Percentiles rank a stretch among this genome's conserved stretches.
Evolutionary conservation across 1,139 yeast species (phyloP).

Genomic region (Hemisphaericaspora xylanilytica): DNA sequence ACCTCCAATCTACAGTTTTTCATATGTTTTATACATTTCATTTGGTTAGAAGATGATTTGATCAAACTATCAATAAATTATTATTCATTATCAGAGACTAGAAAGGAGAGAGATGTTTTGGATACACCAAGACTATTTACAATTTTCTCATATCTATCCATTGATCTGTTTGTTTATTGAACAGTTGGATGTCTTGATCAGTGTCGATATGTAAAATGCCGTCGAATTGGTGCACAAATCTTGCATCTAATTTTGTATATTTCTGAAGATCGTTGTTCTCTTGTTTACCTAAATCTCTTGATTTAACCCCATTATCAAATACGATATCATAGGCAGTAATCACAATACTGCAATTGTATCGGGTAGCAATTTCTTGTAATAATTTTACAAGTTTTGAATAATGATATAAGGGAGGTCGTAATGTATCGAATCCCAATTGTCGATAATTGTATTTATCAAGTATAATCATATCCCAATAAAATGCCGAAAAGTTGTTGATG

Average conservation of each 20-base stretch:
- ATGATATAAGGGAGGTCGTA: constrained; percentile 12
- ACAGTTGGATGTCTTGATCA: not conserved
- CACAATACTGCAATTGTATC: constrained; percentile 30
- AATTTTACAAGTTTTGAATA: constrained; percentile 16
- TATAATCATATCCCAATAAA: constrained; percentile 32
- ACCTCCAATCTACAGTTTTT: too few relatives aligned
- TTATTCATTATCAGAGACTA: constrained; percentile 2
- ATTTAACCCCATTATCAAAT: constrained; percentile 29
- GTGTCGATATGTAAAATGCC: constrained; percentile 16
- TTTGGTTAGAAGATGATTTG: constrained; percentile 1
- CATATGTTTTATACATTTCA: not conserved
- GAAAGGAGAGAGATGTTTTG: not conserved
- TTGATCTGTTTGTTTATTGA: constrained; percentile 5
- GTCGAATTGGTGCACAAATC: constrained; percentile 17
- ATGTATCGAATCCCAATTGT: constrained; percentile 15
- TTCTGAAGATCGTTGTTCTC: constrained; percentile 10
- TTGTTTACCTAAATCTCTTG: not conserved
- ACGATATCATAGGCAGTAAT: constrained; percentile 33
- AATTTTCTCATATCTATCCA: constrained; percentile 3
- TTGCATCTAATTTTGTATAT: constrained; percentile 16
- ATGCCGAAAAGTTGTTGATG: constrained; percentile 23
- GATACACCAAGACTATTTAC: not conserved
- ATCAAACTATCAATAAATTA: not conserved
- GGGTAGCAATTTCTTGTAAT: constrained; percentile 15
- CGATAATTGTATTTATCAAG: constrained; percentile 15